These are phyloP conservation scores for Patellifolia procumbens DNA, from an alignment of 179 eudicot genomes.

Conservation along the genomic window DNA sequence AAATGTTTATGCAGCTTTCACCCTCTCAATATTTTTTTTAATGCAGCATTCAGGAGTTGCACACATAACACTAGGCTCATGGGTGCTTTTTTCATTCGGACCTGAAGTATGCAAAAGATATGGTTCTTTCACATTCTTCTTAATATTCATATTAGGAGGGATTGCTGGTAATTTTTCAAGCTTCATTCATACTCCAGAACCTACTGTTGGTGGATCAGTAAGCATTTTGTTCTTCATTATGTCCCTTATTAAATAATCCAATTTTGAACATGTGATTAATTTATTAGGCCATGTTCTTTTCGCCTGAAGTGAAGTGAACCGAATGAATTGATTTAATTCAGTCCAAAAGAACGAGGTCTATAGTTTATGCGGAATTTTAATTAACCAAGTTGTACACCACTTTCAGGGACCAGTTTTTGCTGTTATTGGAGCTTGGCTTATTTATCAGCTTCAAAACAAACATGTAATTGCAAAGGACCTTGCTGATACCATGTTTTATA, in stretches of 20 bases:
- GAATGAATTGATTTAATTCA: too few species aligned
- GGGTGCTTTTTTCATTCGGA: conserved; percentile 72
- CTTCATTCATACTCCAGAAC: conserved; percentile 77
- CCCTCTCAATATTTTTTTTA: too few species aligned
- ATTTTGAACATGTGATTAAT: background rate
- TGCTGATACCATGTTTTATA: conserved; percentile 60
- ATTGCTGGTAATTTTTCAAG: conserved; percentile 75
- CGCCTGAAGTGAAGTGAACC: too few species aligned
- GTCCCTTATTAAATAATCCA: background rate
- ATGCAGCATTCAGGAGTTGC: conserved; percentile 73
- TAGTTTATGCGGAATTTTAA: too few species aligned
- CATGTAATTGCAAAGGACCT: conserved; percentile 42
- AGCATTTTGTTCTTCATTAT: conserved; percentile 20
- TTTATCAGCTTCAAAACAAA: conserved; percentile 68
- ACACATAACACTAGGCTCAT: conserved; percentile 65
- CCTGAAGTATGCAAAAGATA: conserved; percentile 66
- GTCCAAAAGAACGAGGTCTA: too few species aligned
- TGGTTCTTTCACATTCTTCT: conserved; percentile 74
- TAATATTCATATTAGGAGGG: conserved; percentile 78
- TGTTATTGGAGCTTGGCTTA: conserved; percentile 78
- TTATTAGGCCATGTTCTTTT: too few species aligned
- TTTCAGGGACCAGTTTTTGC: conserved; percentile 80
- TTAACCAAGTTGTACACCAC: background rate
- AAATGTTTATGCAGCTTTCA: too few species aligned
- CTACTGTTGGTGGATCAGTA: conserved; percentile 92